Evolutionary conservation across 108 stramenopile genomes (phyloP).

Genomic region (Licmophora abbreviata): DNA sequence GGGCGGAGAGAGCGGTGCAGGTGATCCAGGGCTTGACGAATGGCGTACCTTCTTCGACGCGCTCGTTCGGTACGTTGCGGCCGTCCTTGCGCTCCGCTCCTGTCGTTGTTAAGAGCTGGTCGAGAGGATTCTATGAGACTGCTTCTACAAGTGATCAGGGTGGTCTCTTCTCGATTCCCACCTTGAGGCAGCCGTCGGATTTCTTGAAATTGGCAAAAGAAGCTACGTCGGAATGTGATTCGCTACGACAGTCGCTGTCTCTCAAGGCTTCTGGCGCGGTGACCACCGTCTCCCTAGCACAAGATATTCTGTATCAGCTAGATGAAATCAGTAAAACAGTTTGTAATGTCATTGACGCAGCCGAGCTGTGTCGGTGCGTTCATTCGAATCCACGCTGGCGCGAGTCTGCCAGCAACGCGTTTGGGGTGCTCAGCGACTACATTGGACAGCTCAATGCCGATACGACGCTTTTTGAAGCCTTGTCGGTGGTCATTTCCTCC

Average conservation of each 20-base stretch:
- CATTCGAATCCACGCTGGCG: conserved; percentile 72
- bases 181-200: conserved; percentile 43
- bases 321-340: conserved; percentile 84
- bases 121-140: too few species aligned
- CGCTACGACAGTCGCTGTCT: conserved; percentile 33
- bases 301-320: conserved; percentile 50
- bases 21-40: too few species aligned
- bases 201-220: conserved; percentile 47
- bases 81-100: too few species aligned
- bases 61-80: too few species aligned
- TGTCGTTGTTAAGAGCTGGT: too few species aligned
- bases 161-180: conserved; percentile 67
- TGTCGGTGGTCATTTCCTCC: conserved; percentile 21
- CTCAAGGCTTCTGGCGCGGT: conserved; percentile 10
- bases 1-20: too few species aligned
- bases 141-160: too few species aligned
- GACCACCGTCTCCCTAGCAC: conserved; percentile 24
- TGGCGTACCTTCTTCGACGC: too few species aligned
- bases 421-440: conserved; percentile 68
- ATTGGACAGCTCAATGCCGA: conserved; percentile 87
- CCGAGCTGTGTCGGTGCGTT: conserved; percentile 85
- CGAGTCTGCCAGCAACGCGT: conserved; percentile 65
- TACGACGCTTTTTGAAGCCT: conserved; percentile 45
- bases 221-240: conserved; percentile 53
- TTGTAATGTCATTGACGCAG: conserved; percentile 94